phyloP scores from a whole-genome alignment of 495 filamentous ascomycete species.

The Ramalina peruviana region DNA sequence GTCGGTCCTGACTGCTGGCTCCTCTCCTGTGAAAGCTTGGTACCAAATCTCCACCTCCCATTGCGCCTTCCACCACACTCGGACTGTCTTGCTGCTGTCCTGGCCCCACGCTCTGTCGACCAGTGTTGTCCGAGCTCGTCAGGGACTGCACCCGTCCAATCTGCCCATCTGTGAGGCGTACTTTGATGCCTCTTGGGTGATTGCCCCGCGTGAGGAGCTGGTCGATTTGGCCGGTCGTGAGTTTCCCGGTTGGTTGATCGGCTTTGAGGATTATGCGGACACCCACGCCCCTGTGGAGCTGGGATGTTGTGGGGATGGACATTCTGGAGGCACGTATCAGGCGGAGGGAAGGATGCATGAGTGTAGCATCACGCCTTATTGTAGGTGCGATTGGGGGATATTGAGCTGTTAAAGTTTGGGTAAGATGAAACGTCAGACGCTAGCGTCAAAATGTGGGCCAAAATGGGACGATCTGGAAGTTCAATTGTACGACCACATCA shows the following conservation, averaged over 20 bases:
- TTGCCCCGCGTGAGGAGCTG: constrained; percentile 54
- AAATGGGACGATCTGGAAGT: no score
- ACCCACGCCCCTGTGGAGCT: constrained; percentile 40
- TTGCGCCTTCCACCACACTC: background rate
- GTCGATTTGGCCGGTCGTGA: constrained; percentile 45
- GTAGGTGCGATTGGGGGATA: no score
- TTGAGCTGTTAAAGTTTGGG: no score
- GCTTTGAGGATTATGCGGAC: constrained; percentile 59
- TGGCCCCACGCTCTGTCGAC: background rate
- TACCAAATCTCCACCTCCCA: background rate
- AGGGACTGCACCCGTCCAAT: constrained; percentile 51
- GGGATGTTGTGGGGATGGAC: constrained; percentile 31
- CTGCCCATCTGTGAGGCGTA: constrained; percentile 49
- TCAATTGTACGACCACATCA: no score
- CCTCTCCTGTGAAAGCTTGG: background rate
- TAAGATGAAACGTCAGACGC: no score
- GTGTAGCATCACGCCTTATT: no score
- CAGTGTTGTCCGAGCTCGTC: background rate
- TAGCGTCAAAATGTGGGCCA: no score
- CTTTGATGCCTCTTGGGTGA: constrained; percentile 66
- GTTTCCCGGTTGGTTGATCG: constrained; percentile 55
- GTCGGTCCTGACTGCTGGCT: background rate
- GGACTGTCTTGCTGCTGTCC: background rate
- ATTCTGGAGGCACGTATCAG: background rate
- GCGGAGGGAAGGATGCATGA: no score